A percentile compares a stretch with the other conserved stretches of the same genome.
Evolutionary conservation across 345 rosid species (phyloP).

Genomic region (Hibiscus syriacus): DNA sequence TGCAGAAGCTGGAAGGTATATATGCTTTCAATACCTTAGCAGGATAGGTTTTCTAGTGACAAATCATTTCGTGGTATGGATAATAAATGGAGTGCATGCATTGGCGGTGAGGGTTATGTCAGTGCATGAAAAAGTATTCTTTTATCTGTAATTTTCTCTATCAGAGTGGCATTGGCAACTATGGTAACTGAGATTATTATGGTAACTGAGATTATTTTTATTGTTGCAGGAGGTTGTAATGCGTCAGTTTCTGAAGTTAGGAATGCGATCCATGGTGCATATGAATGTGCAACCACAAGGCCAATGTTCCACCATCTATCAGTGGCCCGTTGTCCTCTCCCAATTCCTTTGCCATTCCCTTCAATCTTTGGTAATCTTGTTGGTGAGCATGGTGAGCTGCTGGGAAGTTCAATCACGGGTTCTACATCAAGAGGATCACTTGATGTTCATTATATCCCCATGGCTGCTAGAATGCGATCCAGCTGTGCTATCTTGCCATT

Average conservation of each 20-base stretch:
- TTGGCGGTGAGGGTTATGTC: background rate
- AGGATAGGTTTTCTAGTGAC: background rate
- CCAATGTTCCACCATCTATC: constrained; percentile 68
- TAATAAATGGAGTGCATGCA: background rate
- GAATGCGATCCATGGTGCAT: constrained; percentile 40
- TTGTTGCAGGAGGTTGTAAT: constrained; percentile 33
- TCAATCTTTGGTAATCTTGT: constrained; percentile 62
- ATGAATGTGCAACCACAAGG: constrained; percentile 30
- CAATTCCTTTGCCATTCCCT: constrained; percentile 88
- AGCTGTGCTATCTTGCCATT: constrained; percentile 63
- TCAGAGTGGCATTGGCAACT: background rate
- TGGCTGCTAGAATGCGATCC: constrained; percentile 66
- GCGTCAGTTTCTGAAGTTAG: constrained; percentile 64
- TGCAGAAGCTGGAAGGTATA: background rate
- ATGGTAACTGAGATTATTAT: too few relatives aligned
- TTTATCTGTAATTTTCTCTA: background rate
- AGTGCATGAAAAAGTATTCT: background rate
- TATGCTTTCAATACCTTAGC: background rate
- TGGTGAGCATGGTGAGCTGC: constrained; percentile 66
- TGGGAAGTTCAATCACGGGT: constrained; percentile 43
- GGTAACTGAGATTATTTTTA: background rate
- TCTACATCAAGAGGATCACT: constrained; percentile 51
- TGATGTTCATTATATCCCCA: constrained; percentile 68
- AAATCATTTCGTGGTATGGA: background rate
- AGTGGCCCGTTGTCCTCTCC: constrained; percentile 65